These are phyloP conservation scores for Emericellopsis cladophorae DNA, from an alignment of 2,329 filamentous ascomycete species.

Conservation along the genomic window DNA sequence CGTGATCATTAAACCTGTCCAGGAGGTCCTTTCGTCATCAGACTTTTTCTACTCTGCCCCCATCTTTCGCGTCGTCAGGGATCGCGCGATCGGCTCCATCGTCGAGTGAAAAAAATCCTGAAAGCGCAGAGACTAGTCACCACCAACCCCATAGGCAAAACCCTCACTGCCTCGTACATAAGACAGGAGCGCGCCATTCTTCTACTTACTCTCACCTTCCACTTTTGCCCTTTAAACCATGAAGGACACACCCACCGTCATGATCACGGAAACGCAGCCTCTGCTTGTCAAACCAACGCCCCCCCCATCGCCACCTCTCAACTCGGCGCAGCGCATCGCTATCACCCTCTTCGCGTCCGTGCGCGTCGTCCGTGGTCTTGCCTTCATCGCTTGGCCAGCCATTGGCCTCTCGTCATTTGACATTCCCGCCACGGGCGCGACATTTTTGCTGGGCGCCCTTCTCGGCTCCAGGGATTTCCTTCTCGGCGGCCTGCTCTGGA, in stretches of 20 bases:
- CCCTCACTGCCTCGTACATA: not conserved
- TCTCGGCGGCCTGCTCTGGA: constrained; percentile 14
- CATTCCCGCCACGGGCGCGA: constrained; percentile 11
- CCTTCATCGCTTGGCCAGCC: constrained; percentile 13
- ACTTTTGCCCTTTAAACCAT: not conserved
- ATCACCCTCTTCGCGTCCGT: constrained; percentile 11
- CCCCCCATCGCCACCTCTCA: not conserved
- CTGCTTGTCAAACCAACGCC: not conserved
- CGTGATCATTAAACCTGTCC: not conserved
- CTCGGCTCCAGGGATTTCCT: constrained; percentile 18
- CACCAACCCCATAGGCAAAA: not conserved
- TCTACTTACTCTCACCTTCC: not conserved
- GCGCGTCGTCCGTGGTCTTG: constrained; percentile 15
- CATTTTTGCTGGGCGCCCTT: constrained; percentile 15
- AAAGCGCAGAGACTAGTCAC: too few species aligned
- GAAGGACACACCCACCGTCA: not conserved
- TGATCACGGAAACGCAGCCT: constrained; percentile 1
- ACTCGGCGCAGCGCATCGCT: constrained; percentile 10
- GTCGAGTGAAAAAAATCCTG: not conserved
- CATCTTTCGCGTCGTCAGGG: not conserved
- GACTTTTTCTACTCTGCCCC: not conserved
- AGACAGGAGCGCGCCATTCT: not conserved
- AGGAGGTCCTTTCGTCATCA: not conserved
- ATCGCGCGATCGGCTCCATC: not conserved
- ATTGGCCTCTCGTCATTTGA: constrained; percentile 16